Conservation (phyloP, 345 rosid species). For the Arabidopsis thaliana region TAIR10.1 NC_003075.7:16708001-16708500, state of each 20-base stretch:
- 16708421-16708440: not conserved
- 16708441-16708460: constrained; percentile 8
- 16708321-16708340: too few species aligned
- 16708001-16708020: constrained; percentile 12
- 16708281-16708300: too few species aligned
- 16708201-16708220: constrained; percentile 30
- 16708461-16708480: constrained; percentile 7
- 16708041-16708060: not conserved
- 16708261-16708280: not conserved
- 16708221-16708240: not conserved
- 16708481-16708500: constrained; percentile 34
- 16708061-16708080: constrained; percentile 28
- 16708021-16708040: not conserved
- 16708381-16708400: not conserved
- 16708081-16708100: constrained; percentile 6
- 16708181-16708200: constrained; percentile 25
- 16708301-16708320: too few species aligned
- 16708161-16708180: constrained; percentile 46
- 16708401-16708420: constrained; percentile 16
- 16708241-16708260: constrained; percentile 19
- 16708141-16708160: constrained; percentile 34
- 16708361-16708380: too few species aligned
- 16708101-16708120: constrained; percentile 21
- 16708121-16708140: not conserved
- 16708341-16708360: too few species aligned